A percentile compares a stretch with the other conserved stretches of the same genome.
phyloP scores from a whole-genome alignment of 129 eudicot species.

The Erigeron canadensis region DNA sequence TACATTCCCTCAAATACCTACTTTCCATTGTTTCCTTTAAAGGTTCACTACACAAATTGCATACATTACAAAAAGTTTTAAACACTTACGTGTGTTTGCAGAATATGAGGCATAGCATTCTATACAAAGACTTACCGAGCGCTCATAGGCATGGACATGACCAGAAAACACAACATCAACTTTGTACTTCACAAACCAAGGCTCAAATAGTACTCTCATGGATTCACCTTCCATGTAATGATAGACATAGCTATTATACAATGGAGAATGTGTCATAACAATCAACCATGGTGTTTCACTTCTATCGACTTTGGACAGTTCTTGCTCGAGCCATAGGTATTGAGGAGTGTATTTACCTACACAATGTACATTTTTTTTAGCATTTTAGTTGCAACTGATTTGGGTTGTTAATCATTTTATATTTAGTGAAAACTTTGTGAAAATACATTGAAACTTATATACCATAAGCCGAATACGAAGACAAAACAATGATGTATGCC shows the following conservation, averaged over 20 bases:
- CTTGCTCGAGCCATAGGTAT: constrained; percentile 48
- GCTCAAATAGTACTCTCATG: constrained; percentile 59
- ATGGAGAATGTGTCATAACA: constrained; percentile 57
- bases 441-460: neutral
- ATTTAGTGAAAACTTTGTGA: neutral
- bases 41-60: no score
- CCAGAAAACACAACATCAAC: constrained; percentile 69
- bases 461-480: constrained; percentile 66
- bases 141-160: constrained; percentile 76
- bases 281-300: constrained; percentile 72
- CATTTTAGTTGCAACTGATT: constrained; percentile 1
- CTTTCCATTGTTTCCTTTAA: no score
- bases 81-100: neutral
- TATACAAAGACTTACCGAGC: constrained; percentile 40
- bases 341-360: constrained; percentile 64
- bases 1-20: no score
- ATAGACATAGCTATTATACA: constrained; percentile 61
- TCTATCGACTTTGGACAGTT: constrained; percentile 51
- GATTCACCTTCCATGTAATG: constrained; percentile 77
- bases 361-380: neutral
- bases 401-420: neutral
- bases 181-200: constrained; percentile 58
- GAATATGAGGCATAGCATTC: neutral
- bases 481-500: constrained; percentile 59
- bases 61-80: no score